These are phyloP conservation scores for Sechiopsis laciniata DNA, from an alignment of 306 rosid genomes.

Conservation along the genomic window DNA sequence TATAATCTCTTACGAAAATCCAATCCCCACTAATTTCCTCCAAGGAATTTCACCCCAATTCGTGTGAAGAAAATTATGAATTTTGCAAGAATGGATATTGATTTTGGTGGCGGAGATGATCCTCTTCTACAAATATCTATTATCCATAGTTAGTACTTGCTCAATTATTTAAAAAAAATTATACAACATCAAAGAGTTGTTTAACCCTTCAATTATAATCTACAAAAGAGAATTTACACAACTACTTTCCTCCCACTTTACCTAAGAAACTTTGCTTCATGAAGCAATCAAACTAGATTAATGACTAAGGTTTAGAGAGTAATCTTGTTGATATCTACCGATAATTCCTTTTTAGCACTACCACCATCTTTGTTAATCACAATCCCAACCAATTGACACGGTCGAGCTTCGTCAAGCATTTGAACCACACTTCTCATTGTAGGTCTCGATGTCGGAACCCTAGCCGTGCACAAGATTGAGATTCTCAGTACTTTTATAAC, in stretches of 20 bases:
- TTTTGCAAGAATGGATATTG: no score
- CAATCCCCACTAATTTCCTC: no score
- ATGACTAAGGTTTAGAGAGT: conserved; percentile 4
- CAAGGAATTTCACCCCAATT: no score
- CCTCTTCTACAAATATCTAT: no score
- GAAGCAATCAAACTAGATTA: not conserved
- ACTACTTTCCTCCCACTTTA: not conserved
- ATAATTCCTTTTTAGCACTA: conserved; percentile 25
- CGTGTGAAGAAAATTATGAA: no score
- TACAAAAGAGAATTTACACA: not conserved
- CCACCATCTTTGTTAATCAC: conserved; percentile 47
- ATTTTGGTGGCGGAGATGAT: no score
- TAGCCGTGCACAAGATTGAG: conserved; percentile 59
- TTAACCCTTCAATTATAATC: not conserved
- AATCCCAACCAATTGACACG: conserved; percentile 50
- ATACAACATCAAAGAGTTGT: not conserved
- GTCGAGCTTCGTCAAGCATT: conserved; percentile 65
- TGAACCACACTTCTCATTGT: conserved; percentile 85
- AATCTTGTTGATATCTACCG: conserved; percentile 20
- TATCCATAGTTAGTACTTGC: not conserved
- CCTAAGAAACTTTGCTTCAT: not conserved
- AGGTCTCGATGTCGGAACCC: conserved; percentile 61
- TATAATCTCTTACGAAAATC: no score
- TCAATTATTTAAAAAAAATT: not conserved
- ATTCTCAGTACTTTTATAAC: conserved; percentile 60